A percentile compares a stretch with the other conserved stretches of the same genome.
Conservation (phyloP, 2,329 filamentous ascomycete genomes). For the Sporothrix sp. region DNA sequence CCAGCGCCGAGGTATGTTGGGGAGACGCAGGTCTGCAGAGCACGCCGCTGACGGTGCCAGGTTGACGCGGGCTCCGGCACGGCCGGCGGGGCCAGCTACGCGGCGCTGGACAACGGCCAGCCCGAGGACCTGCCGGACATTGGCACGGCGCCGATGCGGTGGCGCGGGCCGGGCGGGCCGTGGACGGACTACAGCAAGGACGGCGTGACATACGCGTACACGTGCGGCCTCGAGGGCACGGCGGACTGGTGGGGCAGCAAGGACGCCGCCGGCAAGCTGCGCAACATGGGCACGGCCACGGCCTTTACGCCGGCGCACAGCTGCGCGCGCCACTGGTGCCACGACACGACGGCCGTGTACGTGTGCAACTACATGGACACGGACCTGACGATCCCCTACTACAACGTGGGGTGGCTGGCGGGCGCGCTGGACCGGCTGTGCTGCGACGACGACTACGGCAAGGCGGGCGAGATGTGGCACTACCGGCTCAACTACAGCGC, state of each 20-base stretch:
- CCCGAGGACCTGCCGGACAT: conserved; percentile 12
- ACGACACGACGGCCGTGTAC: conserved; percentile 13
- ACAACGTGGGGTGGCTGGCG: conserved; percentile 14
- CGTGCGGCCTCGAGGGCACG: conserved; percentile 11
- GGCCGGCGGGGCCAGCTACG: background rate
- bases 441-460: conserved; percentile 11
- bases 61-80: background rate
- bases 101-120: conserved; percentile 1
- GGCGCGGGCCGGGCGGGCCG: conserved; percentile 1
- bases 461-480: conserved; percentile 13
- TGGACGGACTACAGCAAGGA: conserved; percentile 5
- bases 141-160: conserved; percentile 1
- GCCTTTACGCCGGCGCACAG: background rate
- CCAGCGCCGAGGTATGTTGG: too few relatives aligned
- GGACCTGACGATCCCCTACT: conserved; percentile 6
- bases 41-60: too few relatives aligned
- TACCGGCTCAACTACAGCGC: conserved; percentile 8
- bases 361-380: conserved; percentile 13
- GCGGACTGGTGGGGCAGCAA: background rate
- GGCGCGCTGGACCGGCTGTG: conserved; percentile 12
- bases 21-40: too few relatives aligned
- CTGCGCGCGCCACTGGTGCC: conserved; percentile 13
- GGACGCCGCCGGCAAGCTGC: conserved; percentile 1
- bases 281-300: conserved; percentile 2
- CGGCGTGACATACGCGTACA: conserved; percentile 5